A percentile compares a stretch with the other conserved stretches of the same genome.
Evolutionary conservation across 2,329 filamentous ascomycete species (phyloP).

Genomic region (Beauveria bassiana): DNA sequence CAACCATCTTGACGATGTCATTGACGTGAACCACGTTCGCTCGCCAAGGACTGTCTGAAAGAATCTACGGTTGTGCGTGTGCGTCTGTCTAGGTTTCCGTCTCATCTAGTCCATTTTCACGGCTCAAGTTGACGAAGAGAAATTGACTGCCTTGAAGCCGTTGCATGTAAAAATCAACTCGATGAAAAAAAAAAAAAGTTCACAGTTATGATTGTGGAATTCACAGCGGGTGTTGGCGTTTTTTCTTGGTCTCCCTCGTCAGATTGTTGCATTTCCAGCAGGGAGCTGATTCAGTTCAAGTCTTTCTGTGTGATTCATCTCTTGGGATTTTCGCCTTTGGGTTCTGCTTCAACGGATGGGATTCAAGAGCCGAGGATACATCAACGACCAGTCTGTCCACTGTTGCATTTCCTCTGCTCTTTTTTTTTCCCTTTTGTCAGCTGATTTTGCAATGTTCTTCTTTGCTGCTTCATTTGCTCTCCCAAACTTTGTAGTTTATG

Average conservation of each 20-base stretch:
- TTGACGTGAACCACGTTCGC: slow-evolving; percentile 68
- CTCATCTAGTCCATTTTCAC: slow-evolving; percentile 1
- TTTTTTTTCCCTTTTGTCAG: slow-evolving; percentile 12
- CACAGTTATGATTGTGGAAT: slow-evolving; percentile 14
- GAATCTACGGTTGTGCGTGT: not conserved
- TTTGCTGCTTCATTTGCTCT: not conserved
- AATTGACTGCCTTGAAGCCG: slow-evolving; percentile 7
- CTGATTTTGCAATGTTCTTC: slow-evolving; percentile 5
- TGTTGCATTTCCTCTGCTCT: slow-evolving; percentile 22
- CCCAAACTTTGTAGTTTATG: not conserved
- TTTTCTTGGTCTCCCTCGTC: slow-evolving; percentile 35
- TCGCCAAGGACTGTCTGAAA: slow-evolving; percentile 50
- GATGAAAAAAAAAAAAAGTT: slow-evolving; percentile 21
- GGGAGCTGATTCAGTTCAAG: slow-evolving; percentile 18
- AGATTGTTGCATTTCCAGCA: slow-evolving; percentile 38
- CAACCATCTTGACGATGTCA: slow-evolving; percentile 95
- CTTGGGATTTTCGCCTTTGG: slow-evolving; percentile 34
- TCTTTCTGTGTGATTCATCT: slow-evolving; percentile 20
- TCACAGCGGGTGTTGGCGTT: slow-evolving; percentile 22
- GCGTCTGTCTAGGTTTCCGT: not conserved
- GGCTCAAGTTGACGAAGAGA: slow-evolving; percentile 18
- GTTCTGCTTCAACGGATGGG: slow-evolving; percentile 29
- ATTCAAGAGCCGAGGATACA: slow-evolving; percentile 32
- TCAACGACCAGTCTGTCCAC: slow-evolving; percentile 19
- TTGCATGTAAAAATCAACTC: slow-evolving; percentile 14